Evolutionary conservation across 2,329 filamentous ascomycete genomes (phyloP), one percentile per base, ranked within the genome.

Genomic region (Botryotinia calthae): DNA sequence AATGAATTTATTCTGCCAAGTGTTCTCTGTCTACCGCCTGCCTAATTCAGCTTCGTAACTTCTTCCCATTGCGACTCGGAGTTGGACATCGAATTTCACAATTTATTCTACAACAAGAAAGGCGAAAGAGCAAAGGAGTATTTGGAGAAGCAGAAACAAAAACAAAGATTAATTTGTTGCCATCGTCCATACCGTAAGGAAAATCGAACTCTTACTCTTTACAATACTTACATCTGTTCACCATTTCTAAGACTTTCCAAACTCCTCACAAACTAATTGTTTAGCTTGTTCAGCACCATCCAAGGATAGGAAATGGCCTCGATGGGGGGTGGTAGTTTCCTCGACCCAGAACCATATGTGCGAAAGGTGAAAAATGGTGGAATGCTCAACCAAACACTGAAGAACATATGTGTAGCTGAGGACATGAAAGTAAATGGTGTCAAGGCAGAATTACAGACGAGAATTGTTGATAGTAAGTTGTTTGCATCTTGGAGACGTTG

Each of bases 401-500:
- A 75, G 31, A 48, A 34, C 3, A 81, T 98, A 76, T 92, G 95
- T 80, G 87, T 89, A 75, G 85, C 88, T 74, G 93, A 97, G 83
- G 88, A 90, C 64, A 85, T 97, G 51, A 87, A 89, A 76, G 91
- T 93, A 74, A 93, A 91, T 42, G 96, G 96, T 31, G 91, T 96
- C 79, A 99, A 99, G 85, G 89, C 90, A 48, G 88, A 92, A 59
- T 85, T 98, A 74, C 94, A 97, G 82, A 84, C 85, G 73, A 91
- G 95, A 78, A 92, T 98, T 74, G 88, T 91, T 75, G 85, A 88
- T 73, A 88, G 96, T 98, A 86, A 83, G 93, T 68, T 5, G 48
- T 42, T 56, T 67, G 46, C 48, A 67, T 54, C 34, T 67, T 20
- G 16, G 7, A 28, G 46, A 54, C 20, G 34, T 67, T 18, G 25